A percentile compares a stretch with the other conserved stretches of the same genome.
These are phyloP conservation scores for Epichloe hybrida DNA, from an alignment of 2,329 filamentous ascomycete genomes.

Conservation along the genomic window DNA sequence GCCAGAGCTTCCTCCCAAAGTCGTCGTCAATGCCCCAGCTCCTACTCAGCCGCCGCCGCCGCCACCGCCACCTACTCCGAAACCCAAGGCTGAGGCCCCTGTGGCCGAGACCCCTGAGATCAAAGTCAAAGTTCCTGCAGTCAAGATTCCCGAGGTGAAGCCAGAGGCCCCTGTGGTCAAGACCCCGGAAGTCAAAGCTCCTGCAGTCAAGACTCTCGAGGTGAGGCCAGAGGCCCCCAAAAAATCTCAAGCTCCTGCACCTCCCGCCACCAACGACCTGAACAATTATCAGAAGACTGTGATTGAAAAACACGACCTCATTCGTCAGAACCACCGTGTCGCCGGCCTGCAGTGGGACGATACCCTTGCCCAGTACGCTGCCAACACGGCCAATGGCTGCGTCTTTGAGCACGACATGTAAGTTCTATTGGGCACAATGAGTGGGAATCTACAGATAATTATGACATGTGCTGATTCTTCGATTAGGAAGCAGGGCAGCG, in stretches of 20 bases:
- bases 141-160: background rate
- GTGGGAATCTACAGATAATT: background rate
- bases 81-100: background rate
- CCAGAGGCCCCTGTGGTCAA: background rate
- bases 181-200: background rate
- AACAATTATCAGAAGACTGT: slow-evolving; percentile 25
- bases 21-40: background rate
- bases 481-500: slow-evolving; percentile 39
- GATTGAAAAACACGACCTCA: slow-evolving; percentile 69
- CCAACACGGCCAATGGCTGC: slow-evolving; percentile 50
- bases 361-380: slow-evolving; percentile 49
- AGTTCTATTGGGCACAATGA: slow-evolving; percentile 19
- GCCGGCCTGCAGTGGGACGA: slow-evolving; percentile 50
- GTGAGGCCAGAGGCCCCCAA: background rate
- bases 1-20: background rate
- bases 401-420: slow-evolving; percentile 66
- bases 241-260: slow-evolving; percentile 1
- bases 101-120: background rate
- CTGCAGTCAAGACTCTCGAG: background rate
- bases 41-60: slow-evolving; percentile 1
- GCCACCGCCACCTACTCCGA: slow-evolving; percentile 3
- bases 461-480: slow-evolving; percentile 18
- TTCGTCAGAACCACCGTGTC: slow-evolving; percentile 71
- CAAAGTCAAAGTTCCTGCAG: background rate
- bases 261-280: background rate